phyloP scores from a whole-genome alignment of 352 stramenopile genomes.

The Halophytophthora batemanensis region DNA sequence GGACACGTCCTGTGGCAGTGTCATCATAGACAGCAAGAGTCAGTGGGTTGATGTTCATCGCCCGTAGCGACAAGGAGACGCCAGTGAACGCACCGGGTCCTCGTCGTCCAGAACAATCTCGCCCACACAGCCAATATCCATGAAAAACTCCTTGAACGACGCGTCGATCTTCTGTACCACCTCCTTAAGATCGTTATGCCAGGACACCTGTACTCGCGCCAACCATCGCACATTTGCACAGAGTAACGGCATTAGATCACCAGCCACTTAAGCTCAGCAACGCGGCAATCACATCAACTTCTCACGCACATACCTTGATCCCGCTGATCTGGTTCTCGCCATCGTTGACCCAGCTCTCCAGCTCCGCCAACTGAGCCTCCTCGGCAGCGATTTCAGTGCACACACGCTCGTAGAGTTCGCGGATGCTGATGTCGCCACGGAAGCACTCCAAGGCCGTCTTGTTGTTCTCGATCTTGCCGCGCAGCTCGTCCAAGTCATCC shows the following conservation, averaged over 20 bases:
- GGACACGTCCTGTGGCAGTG: constrained; percentile 58
- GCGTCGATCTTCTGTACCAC: constrained; percentile 78
- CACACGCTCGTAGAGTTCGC: constrained; percentile 70
- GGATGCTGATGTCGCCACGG: constrained; percentile 69
- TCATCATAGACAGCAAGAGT: constrained; percentile 1
- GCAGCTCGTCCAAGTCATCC: constrained; percentile 77
- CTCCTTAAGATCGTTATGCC: constrained; percentile 61
- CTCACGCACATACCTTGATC: constrained; percentile 50
- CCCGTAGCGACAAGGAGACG: neutral
- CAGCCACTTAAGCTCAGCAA: constrained; percentile 1
- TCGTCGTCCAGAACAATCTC: constrained; percentile 80
- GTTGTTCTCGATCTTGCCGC: constrained; percentile 83
- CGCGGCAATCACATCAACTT: neutral
- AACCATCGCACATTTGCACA: neutral
- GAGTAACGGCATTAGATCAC: neutral
- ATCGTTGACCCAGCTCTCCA: constrained; percentile 62
- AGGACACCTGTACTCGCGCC: constrained; percentile 40
- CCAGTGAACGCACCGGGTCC: constrained; percentile 39
- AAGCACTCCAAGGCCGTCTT: constrained; percentile 78
- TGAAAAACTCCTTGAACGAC: constrained; percentile 84
- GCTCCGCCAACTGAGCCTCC: constrained; percentile 47
- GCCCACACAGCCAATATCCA: constrained; percentile 83
- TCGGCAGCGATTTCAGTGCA: constrained; percentile 63
- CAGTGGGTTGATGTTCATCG: neutral
- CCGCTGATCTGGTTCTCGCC: constrained; percentile 63